Evolutionary conservation across 2,329 filamentous ascomycete genomes (phyloP).

Genomic region (Chaetomium globosum): DNA sequence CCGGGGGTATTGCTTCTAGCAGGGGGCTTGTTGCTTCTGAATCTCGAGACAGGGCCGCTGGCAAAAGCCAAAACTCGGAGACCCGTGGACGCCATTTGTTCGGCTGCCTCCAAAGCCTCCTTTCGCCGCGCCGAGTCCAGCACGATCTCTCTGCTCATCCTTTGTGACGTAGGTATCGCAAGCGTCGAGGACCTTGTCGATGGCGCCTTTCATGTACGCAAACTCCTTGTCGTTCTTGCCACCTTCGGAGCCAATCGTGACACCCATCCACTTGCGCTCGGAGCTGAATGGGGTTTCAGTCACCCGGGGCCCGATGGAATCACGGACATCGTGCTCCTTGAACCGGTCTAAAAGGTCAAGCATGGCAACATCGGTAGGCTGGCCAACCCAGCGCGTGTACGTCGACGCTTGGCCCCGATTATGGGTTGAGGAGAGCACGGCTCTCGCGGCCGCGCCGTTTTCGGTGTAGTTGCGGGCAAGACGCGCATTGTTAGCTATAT

Average conservation of each 20-base stretch:
- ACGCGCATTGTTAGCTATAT: slow-evolving; percentile 93
- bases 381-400: slow-evolving; percentile 91
- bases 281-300: slow-evolving; percentile 95
- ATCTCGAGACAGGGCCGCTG: slow-evolving; percentile 69
- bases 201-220: slow-evolving; percentile 92
- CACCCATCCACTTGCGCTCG: slow-evolving; percentile 98
- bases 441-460: slow-evolving; percentile 70
- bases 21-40: slow-evolving; percentile 47
- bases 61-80: slow-evolving; percentile 91
- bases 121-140: slow-evolving; percentile 75
- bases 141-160: slow-evolving; percentile 82
- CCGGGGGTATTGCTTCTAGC: slow-evolving; percentile 58
- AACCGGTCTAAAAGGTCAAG: slow-evolving; percentile 89
- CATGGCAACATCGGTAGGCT: slow-evolving; percentile 97
- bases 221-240: slow-evolving; percentile 68
- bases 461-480: slow-evolving; percentile 73
- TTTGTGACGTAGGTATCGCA: slow-evolving; percentile 89
- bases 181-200: slow-evolving; percentile 81
- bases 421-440: slow-evolving; percentile 83
- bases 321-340: slow-evolving; percentile 86
- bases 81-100: slow-evolving; percentile 84
- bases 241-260: slow-evolving; percentile 70
- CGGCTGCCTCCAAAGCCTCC: slow-evolving; percentile 76
- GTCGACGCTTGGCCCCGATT: slow-evolving; percentile 62
- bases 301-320: slow-evolving; percentile 78